phyloP scores from a whole-genome alignment of 73 alveolate genomes.

The Stentor coeruleus region DNA sequence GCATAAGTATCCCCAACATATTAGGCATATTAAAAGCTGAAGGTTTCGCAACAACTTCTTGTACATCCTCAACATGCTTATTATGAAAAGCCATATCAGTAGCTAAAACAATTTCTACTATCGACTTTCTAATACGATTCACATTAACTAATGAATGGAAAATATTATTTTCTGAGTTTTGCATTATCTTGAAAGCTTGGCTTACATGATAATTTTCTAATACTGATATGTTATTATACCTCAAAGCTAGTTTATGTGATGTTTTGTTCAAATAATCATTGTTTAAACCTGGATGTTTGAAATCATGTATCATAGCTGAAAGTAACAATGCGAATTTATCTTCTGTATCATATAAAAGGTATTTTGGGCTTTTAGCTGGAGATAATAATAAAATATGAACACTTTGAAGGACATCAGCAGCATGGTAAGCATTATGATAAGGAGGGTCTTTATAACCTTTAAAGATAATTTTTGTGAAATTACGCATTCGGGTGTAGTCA shows the following conservation, averaged over 20 bases:
- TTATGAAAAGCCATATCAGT: conserved; percentile 39
- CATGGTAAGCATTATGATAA: conserved; percentile 62
- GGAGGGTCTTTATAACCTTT: conserved; percentile 16
- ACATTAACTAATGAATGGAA: conserved; percentile 45
- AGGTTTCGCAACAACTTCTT: too few species aligned
- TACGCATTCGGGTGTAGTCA: too few species aligned
- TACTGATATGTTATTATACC: conserved; percentile 83
- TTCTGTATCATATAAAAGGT: not conserved
- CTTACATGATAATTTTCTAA: conserved; percentile 88
- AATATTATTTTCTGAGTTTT: conserved; percentile 25
- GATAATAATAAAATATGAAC: conserved; percentile 26
- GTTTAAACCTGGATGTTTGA: conserved; percentile 73
- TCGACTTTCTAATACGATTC: conserved; percentile 48
- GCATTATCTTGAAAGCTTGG: conserved; percentile 64
- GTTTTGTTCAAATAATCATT: conserved; percentile 64
- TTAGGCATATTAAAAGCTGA: too few species aligned
- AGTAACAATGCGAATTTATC: not conserved
- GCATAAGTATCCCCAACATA: too few species aligned
- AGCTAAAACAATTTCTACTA: conserved; percentile 60
- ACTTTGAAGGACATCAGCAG: conserved; percentile 71
- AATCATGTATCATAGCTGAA: conserved; percentile 67
- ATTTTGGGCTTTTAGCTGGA: conserved; percentile 20
- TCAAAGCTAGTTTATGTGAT: conserved; percentile 60
- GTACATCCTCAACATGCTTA: too few species aligned
- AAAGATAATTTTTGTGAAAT: not conserved